These are phyloP conservation scores for Thraustochytrium sp. DNA, from an alignment of 352 stramenopile species.

Conservation along the genomic window DNA sequence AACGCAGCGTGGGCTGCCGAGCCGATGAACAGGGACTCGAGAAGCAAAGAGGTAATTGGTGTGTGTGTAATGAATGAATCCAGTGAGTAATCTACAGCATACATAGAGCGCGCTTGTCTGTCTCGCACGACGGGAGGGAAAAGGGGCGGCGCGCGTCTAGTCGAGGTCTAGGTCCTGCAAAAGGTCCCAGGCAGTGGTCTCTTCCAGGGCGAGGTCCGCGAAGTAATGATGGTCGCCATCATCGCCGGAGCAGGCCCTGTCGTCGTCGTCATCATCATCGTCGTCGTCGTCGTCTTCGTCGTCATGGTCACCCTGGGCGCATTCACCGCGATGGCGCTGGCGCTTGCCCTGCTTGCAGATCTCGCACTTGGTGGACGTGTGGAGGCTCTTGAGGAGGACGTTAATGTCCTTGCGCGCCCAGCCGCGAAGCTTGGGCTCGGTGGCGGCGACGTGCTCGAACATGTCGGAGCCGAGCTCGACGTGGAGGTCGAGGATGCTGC, in stretches of 20 bases:
- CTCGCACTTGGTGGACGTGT: not conserved
- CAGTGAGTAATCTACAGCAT: too few species aligned
- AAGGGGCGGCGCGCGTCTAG: not conserved
- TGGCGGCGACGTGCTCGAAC: not conserved
- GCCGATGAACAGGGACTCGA: too few species aligned
- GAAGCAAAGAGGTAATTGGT: too few species aligned
- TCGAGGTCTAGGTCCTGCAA: not conserved
- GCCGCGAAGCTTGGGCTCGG: not conserved
- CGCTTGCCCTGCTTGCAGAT: conserved; percentile 21
- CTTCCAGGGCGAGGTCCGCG: not conserved
- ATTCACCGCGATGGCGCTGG: not conserved
- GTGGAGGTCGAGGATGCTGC: not conserved
- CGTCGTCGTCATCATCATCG: not conserved
- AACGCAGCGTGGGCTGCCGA: too few species aligned
- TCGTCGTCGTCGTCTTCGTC: not conserved
- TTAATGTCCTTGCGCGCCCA: not conserved
- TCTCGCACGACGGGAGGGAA: not conserved
- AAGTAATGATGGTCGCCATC: not conserved
- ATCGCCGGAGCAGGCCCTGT: not conserved
- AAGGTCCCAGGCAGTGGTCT: not conserved
- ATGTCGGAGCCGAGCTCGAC: not conserved
- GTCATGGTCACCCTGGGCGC: not conserved
- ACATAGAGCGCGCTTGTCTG: too few species aligned
- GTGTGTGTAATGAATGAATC: too few species aligned
- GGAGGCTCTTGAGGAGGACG: not conserved